Percentiles rank a stretch among this genome's conserved stretches.
Evolutionary conservation across 371 early-diverging fungal genomes (phyloP).

Genomic region (Mucor racemosus): DNA sequence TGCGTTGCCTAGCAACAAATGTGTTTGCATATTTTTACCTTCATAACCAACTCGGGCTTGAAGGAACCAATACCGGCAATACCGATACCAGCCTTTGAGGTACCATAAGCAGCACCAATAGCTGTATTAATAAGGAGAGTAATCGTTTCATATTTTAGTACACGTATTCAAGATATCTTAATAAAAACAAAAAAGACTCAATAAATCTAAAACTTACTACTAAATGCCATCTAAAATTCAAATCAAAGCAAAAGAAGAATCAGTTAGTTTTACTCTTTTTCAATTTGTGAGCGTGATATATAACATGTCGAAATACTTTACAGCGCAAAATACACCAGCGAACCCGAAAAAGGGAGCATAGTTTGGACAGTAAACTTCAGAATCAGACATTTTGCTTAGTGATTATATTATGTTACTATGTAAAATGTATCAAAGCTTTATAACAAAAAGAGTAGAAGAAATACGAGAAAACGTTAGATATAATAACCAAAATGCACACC

Average conservation of each 20-base stretch:
- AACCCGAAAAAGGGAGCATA: slow-evolving; percentile 58
- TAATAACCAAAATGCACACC: background rate
- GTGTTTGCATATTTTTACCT: slow-evolving; percentile 39
- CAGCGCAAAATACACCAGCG: slow-evolving; percentile 55
- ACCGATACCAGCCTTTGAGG: slow-evolving; percentile 91
- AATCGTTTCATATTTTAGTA: background rate
- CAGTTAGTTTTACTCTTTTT: slow-evolving; percentile 4
- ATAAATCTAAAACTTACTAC: slow-evolving; percentile 32
- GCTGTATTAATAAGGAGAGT: slow-evolving; percentile 44
- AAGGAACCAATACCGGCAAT: slow-evolving; percentile 88
- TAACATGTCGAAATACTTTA: slow-evolving; percentile 22
- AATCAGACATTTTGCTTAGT: slow-evolving; percentile 28
- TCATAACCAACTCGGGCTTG: slow-evolving; percentile 89
- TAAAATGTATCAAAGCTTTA: background rate
- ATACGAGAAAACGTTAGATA: slow-evolving; percentile 1
- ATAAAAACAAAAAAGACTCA: background rate
- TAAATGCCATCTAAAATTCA: slow-evolving; percentile 42
- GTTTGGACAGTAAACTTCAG: slow-evolving; percentile 49
- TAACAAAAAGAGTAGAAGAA: background rate
- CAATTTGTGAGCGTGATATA: slow-evolving; percentile 9
- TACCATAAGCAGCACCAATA: slow-evolving; percentile 93
- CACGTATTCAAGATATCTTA: background rate
- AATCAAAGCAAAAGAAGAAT: background rate
- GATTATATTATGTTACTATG: background rate
- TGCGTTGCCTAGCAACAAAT: background rate